Percentiles rank a stretch among this genome's conserved stretches.
Conservation (phyloP, 257 asterid genomes). For the Ballota nigra region DNA sequence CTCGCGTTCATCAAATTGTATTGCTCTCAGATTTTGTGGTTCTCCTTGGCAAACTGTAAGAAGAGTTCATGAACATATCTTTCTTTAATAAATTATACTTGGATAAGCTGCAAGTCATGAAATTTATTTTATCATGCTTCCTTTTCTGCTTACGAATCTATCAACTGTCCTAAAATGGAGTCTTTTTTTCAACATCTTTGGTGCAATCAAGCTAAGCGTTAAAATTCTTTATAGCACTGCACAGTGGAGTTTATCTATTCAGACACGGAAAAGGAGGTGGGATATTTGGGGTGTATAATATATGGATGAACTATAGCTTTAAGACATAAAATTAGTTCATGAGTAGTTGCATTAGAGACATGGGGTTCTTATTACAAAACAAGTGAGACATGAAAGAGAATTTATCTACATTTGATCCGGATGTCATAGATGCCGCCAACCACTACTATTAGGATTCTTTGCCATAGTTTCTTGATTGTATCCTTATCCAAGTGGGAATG, state of each 20-base stretch:
- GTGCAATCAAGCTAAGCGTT: background rate
- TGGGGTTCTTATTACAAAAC: background rate
- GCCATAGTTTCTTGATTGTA: background rate
- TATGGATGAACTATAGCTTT: background rate
- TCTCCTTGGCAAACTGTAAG: conserved; percentile 58
- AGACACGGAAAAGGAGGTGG: background rate
- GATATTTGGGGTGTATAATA: background rate
- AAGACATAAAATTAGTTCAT: background rate
- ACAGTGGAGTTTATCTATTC: background rate
- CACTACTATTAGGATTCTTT: background rate
- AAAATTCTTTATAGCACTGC: background rate
- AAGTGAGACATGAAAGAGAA: background rate
- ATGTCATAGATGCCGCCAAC: background rate
- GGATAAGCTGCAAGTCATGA: background rate
- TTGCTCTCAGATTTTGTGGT: conserved; percentile 72
- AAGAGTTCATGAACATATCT: conserved; percentile 1
- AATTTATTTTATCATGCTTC: background rate
- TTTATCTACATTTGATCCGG: conserved; percentile 3
- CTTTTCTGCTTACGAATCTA: background rate
- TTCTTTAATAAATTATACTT: background rate
- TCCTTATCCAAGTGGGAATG: background rate
- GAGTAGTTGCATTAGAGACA: background rate
- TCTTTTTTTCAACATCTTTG: background rate
- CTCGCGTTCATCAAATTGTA: conserved; percentile 78
- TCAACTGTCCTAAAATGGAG: background rate